Conservation (phyloP, 2,329 filamentous ascomycete species). For the Clonostachys byssicola region DNA sequence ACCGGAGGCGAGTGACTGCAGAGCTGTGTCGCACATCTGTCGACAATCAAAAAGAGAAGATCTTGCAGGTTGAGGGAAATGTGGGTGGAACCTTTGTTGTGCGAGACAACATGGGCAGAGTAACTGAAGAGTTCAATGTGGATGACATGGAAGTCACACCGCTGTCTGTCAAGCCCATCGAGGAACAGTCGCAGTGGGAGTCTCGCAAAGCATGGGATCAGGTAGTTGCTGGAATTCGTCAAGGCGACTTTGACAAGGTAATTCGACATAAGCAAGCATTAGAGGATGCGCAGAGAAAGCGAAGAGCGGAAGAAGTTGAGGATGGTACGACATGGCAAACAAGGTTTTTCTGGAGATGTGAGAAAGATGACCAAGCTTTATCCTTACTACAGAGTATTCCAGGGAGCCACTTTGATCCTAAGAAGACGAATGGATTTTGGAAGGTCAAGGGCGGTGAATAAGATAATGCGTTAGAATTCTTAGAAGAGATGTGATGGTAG, state of each 20-base stretch:
- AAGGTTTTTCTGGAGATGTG: not conserved
- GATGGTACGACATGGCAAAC: not conserved
- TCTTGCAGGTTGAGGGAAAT: conserved; percentile 8
- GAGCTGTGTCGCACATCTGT: no score
- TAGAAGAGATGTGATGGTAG: no score
- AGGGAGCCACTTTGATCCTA: not conserved
- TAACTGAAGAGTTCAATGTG: not conserved
- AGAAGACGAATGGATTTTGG: not conserved
- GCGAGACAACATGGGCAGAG: not conserved
- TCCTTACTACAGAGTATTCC: not conserved
- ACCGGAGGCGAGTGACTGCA: conserved; percentile 16
- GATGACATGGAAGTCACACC: not conserved
- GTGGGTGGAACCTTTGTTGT: conserved; percentile 8
- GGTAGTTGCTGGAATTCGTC: conserved; percentile 68
- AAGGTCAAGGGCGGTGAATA: not conserved
- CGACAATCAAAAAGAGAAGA: conserved; percentile 1
- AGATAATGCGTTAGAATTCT: not conserved
- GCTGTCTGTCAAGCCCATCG: conserved; percentile 26
- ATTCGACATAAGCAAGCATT: conserved; percentile 72
- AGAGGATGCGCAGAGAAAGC: conserved; percentile 74
- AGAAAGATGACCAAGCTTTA: not conserved
- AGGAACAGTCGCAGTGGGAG: conserved; percentile 76
- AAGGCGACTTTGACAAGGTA: conserved; percentile 70
- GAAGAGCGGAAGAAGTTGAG: conserved; percentile 58
- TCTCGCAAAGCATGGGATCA: conserved; percentile 75